These are phyloP conservation scores for Starmerella bombicola DNA, from an alignment of 805 yeast species.

Conservation along the genomic window DNA sequence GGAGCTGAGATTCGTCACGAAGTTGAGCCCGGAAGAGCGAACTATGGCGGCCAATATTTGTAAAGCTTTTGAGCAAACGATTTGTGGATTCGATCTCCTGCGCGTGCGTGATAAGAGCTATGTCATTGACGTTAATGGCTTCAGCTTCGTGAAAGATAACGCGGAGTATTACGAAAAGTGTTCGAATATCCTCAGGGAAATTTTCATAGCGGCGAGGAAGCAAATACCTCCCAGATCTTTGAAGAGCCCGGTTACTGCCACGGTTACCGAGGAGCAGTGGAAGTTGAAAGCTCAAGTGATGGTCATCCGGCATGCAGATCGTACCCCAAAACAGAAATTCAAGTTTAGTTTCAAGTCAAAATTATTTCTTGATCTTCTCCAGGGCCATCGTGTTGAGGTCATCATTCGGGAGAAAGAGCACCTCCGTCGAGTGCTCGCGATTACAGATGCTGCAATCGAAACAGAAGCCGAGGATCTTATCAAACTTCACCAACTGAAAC, in stretches of 20 bases:
- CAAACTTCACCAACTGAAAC: conserved; percentile 62
- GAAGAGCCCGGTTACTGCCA: conserved; percentile 10
- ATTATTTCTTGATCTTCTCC: conserved; percentile 68
- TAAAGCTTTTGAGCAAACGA: conserved; percentile 71
- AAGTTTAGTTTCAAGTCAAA: conserved; percentile 88
- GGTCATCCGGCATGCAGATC: conserved; percentile 91
- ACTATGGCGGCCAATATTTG: conserved; percentile 70
- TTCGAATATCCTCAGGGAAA: conserved; percentile 59
- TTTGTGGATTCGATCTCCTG: conserved; percentile 91
- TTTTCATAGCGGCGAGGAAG: conserved; percentile 52
- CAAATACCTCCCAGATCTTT: conserved; percentile 23
- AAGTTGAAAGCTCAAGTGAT: conserved; percentile 84
- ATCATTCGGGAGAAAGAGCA: conserved; percentile 85
- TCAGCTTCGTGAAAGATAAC: conserved; percentile 92
- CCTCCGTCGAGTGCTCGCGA: conserved; percentile 69
- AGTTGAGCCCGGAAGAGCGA: conserved; percentile 60
- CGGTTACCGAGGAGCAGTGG: conserved; percentile 61
- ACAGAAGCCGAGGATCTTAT: conserved; percentile 69
- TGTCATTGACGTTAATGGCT: conserved; percentile 96
- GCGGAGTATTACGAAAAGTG: conserved; percentile 71
- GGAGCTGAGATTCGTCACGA: conserved; percentile 83
- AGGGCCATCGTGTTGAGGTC: conserved; percentile 93
- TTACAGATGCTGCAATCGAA: conserved; percentile 63
- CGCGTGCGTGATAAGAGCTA: conserved; percentile 79
- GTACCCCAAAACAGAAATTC: conserved; percentile 97